A percentile compares a stretch with the other conserved stretches of the same genome.
phyloP scores from a whole-genome alignment of 306 rosid species.

The Myrica gale region DNA sequence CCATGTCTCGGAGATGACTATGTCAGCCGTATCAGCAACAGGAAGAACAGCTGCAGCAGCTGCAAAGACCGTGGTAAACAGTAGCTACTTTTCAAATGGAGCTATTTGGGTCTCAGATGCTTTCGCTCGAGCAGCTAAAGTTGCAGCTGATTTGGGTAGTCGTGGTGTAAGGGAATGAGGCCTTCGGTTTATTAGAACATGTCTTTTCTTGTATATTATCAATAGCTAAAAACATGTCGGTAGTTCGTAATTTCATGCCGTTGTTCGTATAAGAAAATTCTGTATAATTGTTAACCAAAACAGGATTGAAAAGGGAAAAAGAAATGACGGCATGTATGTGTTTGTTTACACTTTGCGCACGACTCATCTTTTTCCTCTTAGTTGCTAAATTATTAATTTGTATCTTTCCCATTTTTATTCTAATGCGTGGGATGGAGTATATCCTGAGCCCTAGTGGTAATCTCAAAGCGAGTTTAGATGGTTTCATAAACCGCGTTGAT shows the following conservation, averaged over 20 bases:
- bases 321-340: neutral
- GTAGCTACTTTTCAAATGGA: constrained; percentile 80
- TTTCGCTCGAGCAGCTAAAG: constrained; percentile 55
- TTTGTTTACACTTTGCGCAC: neutral
- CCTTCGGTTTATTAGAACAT: constrained; percentile 3
- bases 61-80: constrained; percentile 54
- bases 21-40: constrained; percentile 60
- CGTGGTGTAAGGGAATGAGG: constrained; percentile 42
- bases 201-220: constrained; percentile 16
- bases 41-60: constrained; percentile 81
- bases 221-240: neutral
- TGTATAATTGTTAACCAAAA: neutral
- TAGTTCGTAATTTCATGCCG: neutral
- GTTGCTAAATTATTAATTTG: neutral
- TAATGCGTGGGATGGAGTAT: neutral
- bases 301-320: neutral
- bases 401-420: neutral
- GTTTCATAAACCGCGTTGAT: neutral
- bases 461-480: neutral
- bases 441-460: neutral
- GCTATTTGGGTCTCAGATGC: constrained; percentile 84
- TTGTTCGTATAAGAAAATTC: neutral
- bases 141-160: constrained; percentile 71
- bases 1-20: constrained; percentile 66
- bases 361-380: neutral